A percentile compares a stretch with the other conserved stretches of the same genome.
Evolutionary conservation across 2,329 filamentous ascomycete species (phyloP).

Genomic region (Drechslerella stenobrocha): DNA sequence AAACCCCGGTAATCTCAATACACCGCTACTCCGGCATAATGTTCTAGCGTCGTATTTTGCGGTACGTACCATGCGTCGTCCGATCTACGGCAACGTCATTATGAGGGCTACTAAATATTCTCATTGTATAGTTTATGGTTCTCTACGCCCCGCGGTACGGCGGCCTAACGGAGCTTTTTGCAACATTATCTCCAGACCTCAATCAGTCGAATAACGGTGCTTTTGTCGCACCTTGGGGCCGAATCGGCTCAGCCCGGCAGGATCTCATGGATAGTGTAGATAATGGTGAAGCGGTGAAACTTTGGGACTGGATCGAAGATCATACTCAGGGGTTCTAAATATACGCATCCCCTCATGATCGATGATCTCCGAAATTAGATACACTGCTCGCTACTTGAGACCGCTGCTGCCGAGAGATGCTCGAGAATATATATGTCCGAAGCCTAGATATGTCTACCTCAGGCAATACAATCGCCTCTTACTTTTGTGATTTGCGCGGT

Average conservation of each 20-base stretch:
- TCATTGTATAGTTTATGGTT: conserved; percentile 48
- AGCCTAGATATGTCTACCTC: too few relatives aligned
- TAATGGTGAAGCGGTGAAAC: conserved; percentile 56
- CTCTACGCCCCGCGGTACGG: conserved; percentile 55
- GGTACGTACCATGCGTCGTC: conserved; percentile 42
- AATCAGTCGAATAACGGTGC: conserved; percentile 54
- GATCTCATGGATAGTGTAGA: conserved; percentile 55
- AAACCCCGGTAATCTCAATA: conserved; percentile 58
- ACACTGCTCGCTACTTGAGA: too few relatives aligned
- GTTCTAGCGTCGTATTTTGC: conserved; percentile 14
- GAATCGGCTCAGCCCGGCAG: conserved; percentile 53
- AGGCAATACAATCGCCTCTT: too few relatives aligned
- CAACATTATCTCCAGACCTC: conserved; percentile 54
- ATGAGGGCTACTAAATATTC: too few relatives aligned
- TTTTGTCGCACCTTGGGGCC: conserved; percentile 61
- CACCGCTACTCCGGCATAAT: conserved; percentile 55
- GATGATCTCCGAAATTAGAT: too few relatives aligned
- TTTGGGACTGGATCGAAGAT: conserved; percentile 59
- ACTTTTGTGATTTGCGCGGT: too few relatives aligned
- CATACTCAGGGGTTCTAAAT: conserved; percentile 54
- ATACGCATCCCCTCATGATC: neutral
- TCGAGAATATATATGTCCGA: too few relatives aligned
- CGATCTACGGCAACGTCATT: too few relatives aligned
- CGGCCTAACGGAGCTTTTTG: conserved; percentile 56
- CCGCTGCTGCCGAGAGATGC: too few relatives aligned